Evolutionary conservation across 2,329 filamentous ascomycete genomes (phyloP), one percentile per base, ranked within the genome.

Genomic region (Incumbomyces delicatus): DNA sequence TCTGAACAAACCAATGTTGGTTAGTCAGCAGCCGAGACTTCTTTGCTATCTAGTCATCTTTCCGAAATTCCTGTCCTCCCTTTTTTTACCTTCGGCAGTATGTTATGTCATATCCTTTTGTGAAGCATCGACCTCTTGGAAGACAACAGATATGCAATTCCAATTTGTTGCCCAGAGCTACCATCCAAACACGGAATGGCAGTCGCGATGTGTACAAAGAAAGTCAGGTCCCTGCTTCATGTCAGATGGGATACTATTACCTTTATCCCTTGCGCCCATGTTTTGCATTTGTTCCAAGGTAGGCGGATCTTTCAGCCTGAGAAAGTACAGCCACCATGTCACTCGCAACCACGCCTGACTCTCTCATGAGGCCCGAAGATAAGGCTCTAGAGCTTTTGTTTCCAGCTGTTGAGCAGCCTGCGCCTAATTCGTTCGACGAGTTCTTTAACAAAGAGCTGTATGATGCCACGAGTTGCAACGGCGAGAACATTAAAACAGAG

Each of bases 351-450:
- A 48, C 53, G 7, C 41, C 53, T 12, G 52, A 54, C 39, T 52
- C 39, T 62, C 59, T 64, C 48, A 67, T 70, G 59, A 69, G 68
- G 62, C 56, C 70, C 53, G 62, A 64, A 60, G 67, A 73, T 66
- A 77, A 74, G 71, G 68, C 68, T 50, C 62, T 65, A 57, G 70
- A 73, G 47, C 73, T 73, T 66, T 69, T 74, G 55, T 64, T 64
- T 50, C 64, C 68, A 54, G 58, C 58, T 46, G 66, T 64, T 42
- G 66, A 72, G 50, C 76, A 79, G 60, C 69, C 76, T 50, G 73
- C 72, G 63, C 74, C 75, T 63, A 74, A 76, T 61, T 69, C 81
- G 63, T 81, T 83, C 68, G 76, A 79, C 58, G 73, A 80, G 61
- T 80, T 77, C 60, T 70, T 80, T 61, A 72, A 78, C 54, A 72